phyloP scores from a whole-genome alignment of 108 stramenopile genomes.

The Heterococcus sp. region DNA sequence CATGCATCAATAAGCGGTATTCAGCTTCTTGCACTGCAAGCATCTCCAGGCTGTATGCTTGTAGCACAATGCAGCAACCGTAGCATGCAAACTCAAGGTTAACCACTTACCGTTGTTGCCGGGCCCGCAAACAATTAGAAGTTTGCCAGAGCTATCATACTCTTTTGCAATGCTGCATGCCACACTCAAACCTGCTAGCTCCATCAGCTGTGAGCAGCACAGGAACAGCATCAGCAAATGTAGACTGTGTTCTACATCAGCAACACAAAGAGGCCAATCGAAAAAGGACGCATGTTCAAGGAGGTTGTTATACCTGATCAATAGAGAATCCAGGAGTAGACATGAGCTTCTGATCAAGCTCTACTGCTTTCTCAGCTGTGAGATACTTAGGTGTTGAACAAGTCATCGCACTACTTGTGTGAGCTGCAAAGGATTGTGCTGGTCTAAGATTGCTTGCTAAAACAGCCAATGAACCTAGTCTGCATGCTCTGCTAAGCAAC shows the following conservation, averaged over 20 bases:
- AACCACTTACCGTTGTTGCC: slow-evolving; percentile 95
- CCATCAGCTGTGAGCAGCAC: slow-evolving; percentile 75
- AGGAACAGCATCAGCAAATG: neutral
- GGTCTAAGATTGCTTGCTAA: too few relatives aligned
- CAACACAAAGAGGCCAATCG: neutral
- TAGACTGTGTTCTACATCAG: neutral
- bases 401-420: too few relatives aligned
- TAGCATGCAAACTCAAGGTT: too few relatives aligned
- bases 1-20: too few relatives aligned
- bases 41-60: too few relatives aligned
- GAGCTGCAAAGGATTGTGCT: too few relatives aligned
- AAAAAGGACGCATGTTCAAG: neutral
- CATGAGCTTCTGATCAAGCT: slow-evolving; percentile 89
- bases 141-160: slow-evolving; percentile 62
- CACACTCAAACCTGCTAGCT: slow-evolving; percentile 89
- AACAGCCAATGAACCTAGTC: too few relatives aligned
- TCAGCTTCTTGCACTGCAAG: too few relatives aligned
- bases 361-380: slow-evolving; percentile 68
- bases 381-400: too few relatives aligned
- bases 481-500: too few relatives aligned
- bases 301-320: slow-evolving; percentile 63
- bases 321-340: slow-evolving; percentile 81
- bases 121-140: slow-evolving; percentile 75
- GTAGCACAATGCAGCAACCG: too few relatives aligned
- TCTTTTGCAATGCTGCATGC: slow-evolving; percentile 76